Evolutionary conservation across 176 grass and related monocot species (phyloP), one percentile per base, ranked within the genome.

Genomic region (Rhynchospora breviuscula): DNA sequence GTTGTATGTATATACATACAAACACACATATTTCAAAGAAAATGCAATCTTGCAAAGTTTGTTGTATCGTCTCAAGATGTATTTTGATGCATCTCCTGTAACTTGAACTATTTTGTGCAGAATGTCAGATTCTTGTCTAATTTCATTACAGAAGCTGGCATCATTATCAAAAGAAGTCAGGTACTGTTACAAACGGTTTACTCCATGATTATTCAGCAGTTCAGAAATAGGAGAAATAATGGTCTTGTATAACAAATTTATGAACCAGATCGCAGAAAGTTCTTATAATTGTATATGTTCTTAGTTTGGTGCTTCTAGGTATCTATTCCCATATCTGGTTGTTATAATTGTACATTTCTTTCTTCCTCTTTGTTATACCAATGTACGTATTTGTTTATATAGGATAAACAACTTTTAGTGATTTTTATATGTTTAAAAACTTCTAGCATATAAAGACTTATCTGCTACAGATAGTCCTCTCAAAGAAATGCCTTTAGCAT

Each of bases 101-200:
- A 63, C 48, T 53, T 10, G 15, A 79, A 67, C 79, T 84, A 57
- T 90, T 83, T 63, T 15, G 68, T 87, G 87, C 92, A 98, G 90
- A 98, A 94, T 66, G 89, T 94, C 82, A 90, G 95, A 93, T 98
- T 98, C 51, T 89, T 98, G 44, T 57, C 90, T 6, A 93, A 94
- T 66, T 98, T 98, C 65, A 59, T 98, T 77, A 98, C 95, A 52
- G 95, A 98, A 88, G 92, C 95, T 64, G 95, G 89, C 60, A 98
- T 98, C 85, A 94, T 98, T 73, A 93, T 94, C 65, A 98, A 93
- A 78, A 98, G 95, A 83, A 98, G 85, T 70, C 90, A 98, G 85
- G 95, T 94, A 89, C 84, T 60, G 67, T 64, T 82, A 93, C 6
- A 77, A 22, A 77, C 54, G 7, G 22, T 77, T 56, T 33, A 81